Base-by-base conservation (phyloP, 2,329 filamentous ascomycete species). In the Leptographium lundbergii region DNA sequence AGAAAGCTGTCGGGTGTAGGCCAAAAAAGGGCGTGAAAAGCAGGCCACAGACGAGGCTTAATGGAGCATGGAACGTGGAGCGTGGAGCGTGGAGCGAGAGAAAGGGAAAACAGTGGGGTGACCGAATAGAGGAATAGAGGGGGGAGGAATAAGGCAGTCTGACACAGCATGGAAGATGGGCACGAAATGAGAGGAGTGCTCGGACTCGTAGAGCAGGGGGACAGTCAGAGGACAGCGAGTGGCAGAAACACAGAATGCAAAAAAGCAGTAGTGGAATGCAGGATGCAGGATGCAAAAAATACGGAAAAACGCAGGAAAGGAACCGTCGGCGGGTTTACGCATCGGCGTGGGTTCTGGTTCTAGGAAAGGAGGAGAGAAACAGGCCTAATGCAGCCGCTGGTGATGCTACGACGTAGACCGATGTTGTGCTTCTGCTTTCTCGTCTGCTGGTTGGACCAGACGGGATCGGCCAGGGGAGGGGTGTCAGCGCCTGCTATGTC, bases 371-470 rank as follows among this genome's bases (percentile, higher is more conserved):
- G 27, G 29, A 19, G 29, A 19, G 32, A 36, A 24, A n/a, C 39
- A 42, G 55, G 27, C 36, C 56, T 57, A 52, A 27, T 52, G 56
- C 48, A 52, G 19, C 19, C 17, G 25, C 34, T 52, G 48, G 48
- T 57, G 48, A 52, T 56, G 42, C 54, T 32, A 56, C 13, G 25
- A 22, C 54, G 39, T 32, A 56, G 24, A n/a, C 13, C 54, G 39
- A 56, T 57, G 56, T 53, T 57, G 56, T 57, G 56, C 56, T 52
- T 55, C 27, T 27, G 25, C 11, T 13, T 17, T 57, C 22, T 29
- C 32, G 24, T 27, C 34, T 11, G 56, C 56, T 57, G 56, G 48
- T 52, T 52, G 56, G 56, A 3, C 56, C 22, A 39, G 42, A 9
- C 13, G 27, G 24, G 19, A 32, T 11, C n/a, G 11, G 34, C 22